Evolutionary conservation across 1,284 basidiomycete genomes (phyloP).

Genomic region (Ustilago loliicola): DNA sequence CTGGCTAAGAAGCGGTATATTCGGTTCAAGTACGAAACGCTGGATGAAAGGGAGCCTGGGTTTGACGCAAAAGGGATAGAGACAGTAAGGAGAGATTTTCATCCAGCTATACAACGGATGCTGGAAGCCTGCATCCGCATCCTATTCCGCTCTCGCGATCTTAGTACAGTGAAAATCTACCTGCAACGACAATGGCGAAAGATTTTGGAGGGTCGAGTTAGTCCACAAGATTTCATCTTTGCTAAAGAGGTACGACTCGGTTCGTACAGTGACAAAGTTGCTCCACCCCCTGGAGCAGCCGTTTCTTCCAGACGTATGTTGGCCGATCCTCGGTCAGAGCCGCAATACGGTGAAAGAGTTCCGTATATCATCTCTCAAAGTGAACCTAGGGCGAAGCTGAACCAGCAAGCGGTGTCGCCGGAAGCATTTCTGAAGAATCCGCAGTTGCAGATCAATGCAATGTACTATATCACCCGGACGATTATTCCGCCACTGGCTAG

Average conservation of each 20-base stretch:
- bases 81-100: conserved; percentile 85
- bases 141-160: conserved; percentile 87
- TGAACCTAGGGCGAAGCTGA: conserved; percentile 78
- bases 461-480: conserved; percentile 90
- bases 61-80: conserved; percentile 99
- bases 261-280: conserved; percentile 78
- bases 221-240: conserved; percentile 91
- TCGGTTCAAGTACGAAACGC: conserved; percentile 90
- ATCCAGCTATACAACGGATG: conserved; percentile 67
- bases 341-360: conserved; percentile 92
- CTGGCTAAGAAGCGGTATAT: conserved; percentile 98
- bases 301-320: conserved; percentile 84
- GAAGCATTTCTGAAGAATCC: conserved; percentile 81
- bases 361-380: conserved; percentile 88
- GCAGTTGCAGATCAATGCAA: conserved; percentile 80
- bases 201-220: conserved; percentile 83
- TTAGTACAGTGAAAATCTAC: conserved; percentile 89
- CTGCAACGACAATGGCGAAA: conserved; percentile 88
- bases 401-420: conserved; percentile 85
- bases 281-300: conserved; percentile 89
- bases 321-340: conserved; percentile 83
- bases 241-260: conserved; percentile 94
- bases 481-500: conserved; percentile 90
- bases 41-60: conserved; percentile 81
- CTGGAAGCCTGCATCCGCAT: conserved; percentile 71